Evolutionary conservation across 2,329 filamentous ascomycete genomes (phyloP), one percentile per base, ranked within the genome.

Genomic region (Sporothrix humicola): DNA sequence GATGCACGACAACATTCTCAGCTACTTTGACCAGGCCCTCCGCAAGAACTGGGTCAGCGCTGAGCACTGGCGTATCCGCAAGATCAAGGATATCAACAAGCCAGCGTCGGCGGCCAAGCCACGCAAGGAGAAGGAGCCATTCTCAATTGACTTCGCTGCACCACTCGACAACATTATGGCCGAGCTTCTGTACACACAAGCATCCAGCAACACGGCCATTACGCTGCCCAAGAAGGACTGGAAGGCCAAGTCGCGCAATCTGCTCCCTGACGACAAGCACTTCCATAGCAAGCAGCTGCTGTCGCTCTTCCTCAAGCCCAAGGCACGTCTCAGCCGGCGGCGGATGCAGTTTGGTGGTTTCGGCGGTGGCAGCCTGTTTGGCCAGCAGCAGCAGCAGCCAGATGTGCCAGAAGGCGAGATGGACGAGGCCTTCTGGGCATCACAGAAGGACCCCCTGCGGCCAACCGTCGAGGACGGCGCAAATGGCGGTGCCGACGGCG

Each of bases 41-140:
- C 93, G 96, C 80, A 98, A 97, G 87, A 98, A 98, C 79, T 99
- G 96, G 95, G 92, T 92, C 6, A 97, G 94, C 68, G 95, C 96
- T n/a, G 96, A 98, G 81, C 96, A 99, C 82, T 99, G 96, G 96
- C 92, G 95, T 77, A 98, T 99, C 80, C 89, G 93, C 76, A 94
- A 94, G 79, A 96, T 99, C 82, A 98, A 98, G 79, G 90, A 91
- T 76, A 84, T 87, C 79, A 69, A 63, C 69, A 72, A 75, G 72
- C 66, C 72, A 8, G 69, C 58, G 3, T 59, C 72, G 6, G 42
- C 71, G 2, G 74, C 84, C 78, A 91, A 88, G 76, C 89, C 91
- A 78, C 89, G 94, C 76, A 98, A 98, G 82, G 96, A 98, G 81
- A 99, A 98, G 82, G 95, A 98, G 80, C 92, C 93, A 0, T 99